Evolutionary conservation across 1,139 yeast genomes (phyloP).

Genomic region (Kodamaea sp.): DNA sequence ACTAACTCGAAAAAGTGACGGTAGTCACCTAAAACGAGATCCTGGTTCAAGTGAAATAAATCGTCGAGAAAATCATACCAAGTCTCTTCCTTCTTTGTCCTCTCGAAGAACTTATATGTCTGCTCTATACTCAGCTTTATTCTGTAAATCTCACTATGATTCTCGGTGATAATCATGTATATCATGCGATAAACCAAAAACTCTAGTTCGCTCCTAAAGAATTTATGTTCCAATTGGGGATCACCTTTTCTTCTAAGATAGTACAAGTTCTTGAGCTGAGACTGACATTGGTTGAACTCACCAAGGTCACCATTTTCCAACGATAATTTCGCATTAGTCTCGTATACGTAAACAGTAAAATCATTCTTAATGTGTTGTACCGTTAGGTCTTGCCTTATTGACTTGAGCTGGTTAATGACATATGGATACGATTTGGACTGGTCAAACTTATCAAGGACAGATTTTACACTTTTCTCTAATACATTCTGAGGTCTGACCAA

Average conservation of each 20-base stretch:
- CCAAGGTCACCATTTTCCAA: constrained; percentile 82
- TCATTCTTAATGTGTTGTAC: constrained; percentile 86
- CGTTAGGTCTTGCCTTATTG: constrained; percentile 88
- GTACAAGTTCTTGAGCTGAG: constrained; percentile 70
- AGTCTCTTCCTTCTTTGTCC: constrained; percentile 3
- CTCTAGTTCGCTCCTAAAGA: constrained; percentile 47
- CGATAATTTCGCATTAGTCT: constrained; percentile 85
- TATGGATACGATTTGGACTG: constrained; percentile 66
- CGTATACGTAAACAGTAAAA: constrained; percentile 79
- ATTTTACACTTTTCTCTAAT: constrained; percentile 57
- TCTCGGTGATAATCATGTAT: constrained; percentile 77
- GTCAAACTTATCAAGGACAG: constrained; percentile 57
- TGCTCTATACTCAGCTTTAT: constrained; percentile 25
- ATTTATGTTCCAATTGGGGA: constrained; percentile 9
- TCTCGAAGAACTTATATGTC: constrained; percentile 9
- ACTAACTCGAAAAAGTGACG: constrained; percentile 46
- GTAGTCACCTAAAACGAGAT: constrained; percentile 45
- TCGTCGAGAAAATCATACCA: constrained; percentile 15
- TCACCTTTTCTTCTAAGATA: constrained; percentile 22
- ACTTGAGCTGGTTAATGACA: constrained; percentile 85
- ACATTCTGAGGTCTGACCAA: constrained; percentile 73
- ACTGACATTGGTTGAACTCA: constrained; percentile 93
- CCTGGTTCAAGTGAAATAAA: constrained; percentile 13
- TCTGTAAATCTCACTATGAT: constrained; percentile 50
- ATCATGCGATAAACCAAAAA: constrained; percentile 75